These are phyloP conservation scores for Kluyveromyces dobzhanskii DNA, from an alignment of 805 yeast species.

Conservation along the genomic window DNA sequence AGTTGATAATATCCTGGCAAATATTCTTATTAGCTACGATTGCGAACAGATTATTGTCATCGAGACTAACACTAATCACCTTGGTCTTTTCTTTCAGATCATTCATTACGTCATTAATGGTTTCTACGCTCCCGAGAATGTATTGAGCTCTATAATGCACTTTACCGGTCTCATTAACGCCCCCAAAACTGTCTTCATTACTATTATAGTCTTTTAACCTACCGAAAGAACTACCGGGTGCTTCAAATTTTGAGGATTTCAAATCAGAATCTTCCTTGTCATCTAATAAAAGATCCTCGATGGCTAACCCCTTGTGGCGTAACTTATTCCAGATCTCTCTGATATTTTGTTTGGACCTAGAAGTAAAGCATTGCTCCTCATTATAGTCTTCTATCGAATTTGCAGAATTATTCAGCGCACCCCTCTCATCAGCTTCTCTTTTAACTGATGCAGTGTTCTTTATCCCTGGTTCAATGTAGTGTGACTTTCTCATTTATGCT, in stretches of 20 bases:
- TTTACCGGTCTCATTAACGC: constrained; percentile 11
- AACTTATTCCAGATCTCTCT: constrained; percentile 9
- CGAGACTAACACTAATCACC: neutral
- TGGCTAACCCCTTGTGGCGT: constrained; percentile 8
- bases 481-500: neutral
- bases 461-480: constrained; percentile 19
- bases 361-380: constrained; percentile 1
- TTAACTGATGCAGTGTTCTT: constrained; percentile 47
- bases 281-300: constrained; percentile 4
- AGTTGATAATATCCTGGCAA: constrained; percentile 33
- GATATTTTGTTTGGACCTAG: constrained; percentile 8
- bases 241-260: neutral
- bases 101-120: neutral
- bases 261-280: constrained; percentile 13
- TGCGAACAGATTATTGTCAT: neutral
- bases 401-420: neutral
- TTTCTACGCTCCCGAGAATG: neutral
- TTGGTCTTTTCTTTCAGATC: neutral
- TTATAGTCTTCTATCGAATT: neutral
- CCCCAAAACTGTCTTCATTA: constrained; percentile 4
- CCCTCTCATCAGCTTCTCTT: constrained; percentile 36
- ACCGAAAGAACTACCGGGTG: neutral
- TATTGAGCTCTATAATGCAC: constrained; percentile 1
- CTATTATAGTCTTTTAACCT: neutral
- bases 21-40: constrained; percentile 2